Evolutionary conservation across 441 rosid genomes (phyloP).

Genomic region (Brassica balearica): DNA sequence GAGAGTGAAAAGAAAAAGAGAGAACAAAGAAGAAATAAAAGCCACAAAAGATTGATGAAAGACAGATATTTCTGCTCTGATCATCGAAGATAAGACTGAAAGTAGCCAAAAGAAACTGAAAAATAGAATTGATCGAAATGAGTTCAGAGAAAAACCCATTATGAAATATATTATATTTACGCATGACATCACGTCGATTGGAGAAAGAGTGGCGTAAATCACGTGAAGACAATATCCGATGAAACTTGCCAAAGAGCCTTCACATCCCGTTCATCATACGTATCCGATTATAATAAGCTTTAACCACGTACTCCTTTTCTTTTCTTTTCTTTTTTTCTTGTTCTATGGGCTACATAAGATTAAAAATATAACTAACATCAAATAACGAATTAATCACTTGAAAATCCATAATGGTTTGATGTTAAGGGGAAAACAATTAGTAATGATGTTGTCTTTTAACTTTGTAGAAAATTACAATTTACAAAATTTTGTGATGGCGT

Average conservation of each 20-base stretch:
- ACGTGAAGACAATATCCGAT: conserved; percentile 28
- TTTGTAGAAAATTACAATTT: background rate
- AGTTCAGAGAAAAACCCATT: background rate
- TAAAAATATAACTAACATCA: background rate
- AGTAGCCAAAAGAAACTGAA: background rate
- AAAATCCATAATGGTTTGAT: conserved; percentile 16
- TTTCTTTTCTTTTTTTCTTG: conserved; percentile 12
- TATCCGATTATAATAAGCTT: background rate
- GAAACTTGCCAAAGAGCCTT: background rate
- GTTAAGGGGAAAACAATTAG: background rate
- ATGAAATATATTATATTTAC: background rate
- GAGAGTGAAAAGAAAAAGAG: background rate
- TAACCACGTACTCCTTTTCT: background rate
- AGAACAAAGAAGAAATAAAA: background rate
- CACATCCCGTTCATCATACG: background rate
- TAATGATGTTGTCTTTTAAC: background rate
- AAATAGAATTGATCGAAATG: background rate
- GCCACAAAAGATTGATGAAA: conserved; percentile 1
- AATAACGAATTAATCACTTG: background rate
- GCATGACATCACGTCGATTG: conserved; percentile 8
- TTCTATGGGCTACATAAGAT: conserved; percentile 14
- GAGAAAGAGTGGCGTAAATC: conserved; percentile 38
- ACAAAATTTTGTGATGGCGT: background rate
- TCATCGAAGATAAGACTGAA: background rate
- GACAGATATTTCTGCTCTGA: background rate